These are phyloP conservation scores for Saccharomyces eubayanus DNA, from an alignment of 805 yeast species.

Conservation along the genomic window DNA sequence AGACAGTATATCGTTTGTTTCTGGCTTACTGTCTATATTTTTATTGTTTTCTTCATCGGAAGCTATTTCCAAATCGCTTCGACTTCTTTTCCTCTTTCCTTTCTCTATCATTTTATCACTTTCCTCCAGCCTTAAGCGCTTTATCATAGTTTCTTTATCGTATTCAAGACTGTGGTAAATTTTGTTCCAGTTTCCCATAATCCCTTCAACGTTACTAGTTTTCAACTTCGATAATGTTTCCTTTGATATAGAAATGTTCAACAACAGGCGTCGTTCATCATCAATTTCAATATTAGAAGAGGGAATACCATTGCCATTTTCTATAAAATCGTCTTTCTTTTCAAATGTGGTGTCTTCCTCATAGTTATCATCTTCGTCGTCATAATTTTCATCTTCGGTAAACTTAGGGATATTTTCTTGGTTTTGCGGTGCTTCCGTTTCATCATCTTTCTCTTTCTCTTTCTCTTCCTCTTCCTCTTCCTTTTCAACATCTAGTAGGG, in stretches of 20 bases:
- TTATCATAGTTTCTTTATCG: conserved; percentile 64
- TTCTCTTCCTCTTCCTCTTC: conserved; percentile 10
- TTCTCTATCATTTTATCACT: conserved; percentile 58
- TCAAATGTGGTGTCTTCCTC: conserved; percentile 13
- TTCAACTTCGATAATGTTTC: conserved; percentile 29
- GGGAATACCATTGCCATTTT: neutral
- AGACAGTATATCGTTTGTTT: neutral
- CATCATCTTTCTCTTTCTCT: conserved; percentile 5
- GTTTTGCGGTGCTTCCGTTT: conserved; percentile 1
- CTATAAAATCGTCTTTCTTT: conserved; percentile 10
- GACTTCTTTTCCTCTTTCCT: conserved; percentile 21
- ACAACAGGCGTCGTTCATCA: conserved; percentile 19
- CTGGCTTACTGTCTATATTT: neutral
- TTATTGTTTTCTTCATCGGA: conserved; percentile 12
- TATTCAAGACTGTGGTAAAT: conserved; percentile 70
- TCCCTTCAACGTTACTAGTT: conserved; percentile 27
- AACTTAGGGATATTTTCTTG: neutral
- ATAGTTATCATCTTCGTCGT: conserved; percentile 11
- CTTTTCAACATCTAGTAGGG: conserved; percentile 7
- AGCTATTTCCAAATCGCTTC: conserved; percentile 15
- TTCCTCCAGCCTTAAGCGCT: conserved; percentile 69
- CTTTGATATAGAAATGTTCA: conserved; percentile 31
- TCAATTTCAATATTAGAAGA: conserved; percentile 4
- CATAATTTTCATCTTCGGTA: conserved; percentile 2
- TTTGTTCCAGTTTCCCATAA: conserved; percentile 57